Evolutionary conservation across 345 rosid genomes (phyloP).

Genomic region (Bruguiera gymnorhiza): DNA sequence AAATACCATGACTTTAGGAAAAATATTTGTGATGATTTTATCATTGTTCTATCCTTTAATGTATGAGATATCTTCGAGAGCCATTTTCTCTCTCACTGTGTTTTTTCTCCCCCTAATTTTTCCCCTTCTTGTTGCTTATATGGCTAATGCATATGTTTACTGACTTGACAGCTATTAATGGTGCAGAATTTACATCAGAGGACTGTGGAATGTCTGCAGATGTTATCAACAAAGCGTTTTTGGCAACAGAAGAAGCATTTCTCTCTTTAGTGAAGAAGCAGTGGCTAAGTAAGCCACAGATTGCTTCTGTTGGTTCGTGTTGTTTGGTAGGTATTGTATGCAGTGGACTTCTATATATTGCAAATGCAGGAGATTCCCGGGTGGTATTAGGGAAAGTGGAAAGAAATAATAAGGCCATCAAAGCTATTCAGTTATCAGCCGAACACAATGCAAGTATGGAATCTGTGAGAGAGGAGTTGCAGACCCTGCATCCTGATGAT

Average conservation of each 20-base stretch:
- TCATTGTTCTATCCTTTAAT: not conserved
- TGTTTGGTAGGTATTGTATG: constrained; percentile 87
- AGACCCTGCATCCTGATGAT: constrained; percentile 84
- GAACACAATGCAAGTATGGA: constrained; percentile 90
- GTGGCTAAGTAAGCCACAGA: constrained; percentile 69
- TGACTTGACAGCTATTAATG: constrained; percentile 44
- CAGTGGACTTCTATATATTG: constrained; percentile 71
- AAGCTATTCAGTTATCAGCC: constrained; percentile 76
- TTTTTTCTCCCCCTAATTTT: not conserved
- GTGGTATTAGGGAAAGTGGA: constrained; percentile 73
- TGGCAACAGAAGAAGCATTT: constrained; percentile 89
- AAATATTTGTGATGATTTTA: too few relatives aligned
- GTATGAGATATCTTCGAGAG: not conserved
- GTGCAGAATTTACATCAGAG: constrained; percentile 84
- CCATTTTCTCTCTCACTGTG: not conserved
- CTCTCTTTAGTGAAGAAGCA: constrained; percentile 64
- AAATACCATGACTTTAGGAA: too few relatives aligned
- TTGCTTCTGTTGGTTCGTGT: constrained; percentile 94
- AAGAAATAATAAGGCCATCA: constrained; percentile 49
- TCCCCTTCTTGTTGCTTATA: constrained; percentile 14
- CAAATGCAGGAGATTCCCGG: constrained; percentile 96
- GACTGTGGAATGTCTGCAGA: constrained; percentile 78
- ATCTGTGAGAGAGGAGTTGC: constrained; percentile 91
- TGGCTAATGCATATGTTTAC: constrained; percentile 37
- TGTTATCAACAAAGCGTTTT: constrained; percentile 73